These are phyloP conservation scores for Trypanosoma rangeli DNA, from an alignment of 208 protist genomes.

Conservation along the genomic window DNA sequence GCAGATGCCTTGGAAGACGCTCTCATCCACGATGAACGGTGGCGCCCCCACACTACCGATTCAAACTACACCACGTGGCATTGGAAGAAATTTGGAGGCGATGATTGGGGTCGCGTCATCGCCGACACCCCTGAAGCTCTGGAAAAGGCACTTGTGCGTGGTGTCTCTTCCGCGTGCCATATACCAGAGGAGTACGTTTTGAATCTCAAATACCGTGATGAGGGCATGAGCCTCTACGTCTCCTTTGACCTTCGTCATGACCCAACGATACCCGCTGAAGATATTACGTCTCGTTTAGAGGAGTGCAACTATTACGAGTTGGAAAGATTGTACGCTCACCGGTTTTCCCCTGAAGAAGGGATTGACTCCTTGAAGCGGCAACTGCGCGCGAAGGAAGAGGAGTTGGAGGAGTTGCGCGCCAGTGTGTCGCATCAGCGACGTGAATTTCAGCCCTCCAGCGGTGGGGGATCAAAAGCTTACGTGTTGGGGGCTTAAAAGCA, in stretches of 20 bases:
- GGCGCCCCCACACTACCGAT: conserved; percentile 27
- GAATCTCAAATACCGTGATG: conserved; percentile 16
- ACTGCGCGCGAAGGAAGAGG: conserved; percentile 13
- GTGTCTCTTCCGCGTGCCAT: conserved; percentile 32
- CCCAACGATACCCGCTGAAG: conserved; percentile 21
- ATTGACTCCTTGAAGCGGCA: conserved; percentile 20
- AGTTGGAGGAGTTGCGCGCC: conserved; percentile 12
- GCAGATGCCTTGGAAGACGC: conserved; percentile 34
- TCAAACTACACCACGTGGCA: conserved; percentile 29
- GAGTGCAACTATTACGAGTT: conserved; percentile 33
- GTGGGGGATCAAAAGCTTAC: not conserved
- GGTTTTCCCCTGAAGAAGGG: conserved; percentile 13
- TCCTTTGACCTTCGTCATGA: conserved; percentile 31
- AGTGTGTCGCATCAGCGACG: not conserved
- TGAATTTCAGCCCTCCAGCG: not conserved
- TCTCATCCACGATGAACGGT: conserved; percentile 38
- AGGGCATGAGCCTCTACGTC: conserved; percentile 11
- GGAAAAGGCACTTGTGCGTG: conserved; percentile 24
- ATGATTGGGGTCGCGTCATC: conserved; percentile 25
- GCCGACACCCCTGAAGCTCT: conserved; percentile 25
- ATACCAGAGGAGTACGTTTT: conserved; percentile 33
- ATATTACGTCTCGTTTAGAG: conserved; percentile 22
- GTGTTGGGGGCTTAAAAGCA: not conserved
- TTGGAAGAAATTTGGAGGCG: conserved; percentile 19
- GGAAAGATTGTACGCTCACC: conserved; percentile 24